phyloP scores from a whole-genome alignment of 306 rosid species.

The Vachellia collinsii region DNA sequence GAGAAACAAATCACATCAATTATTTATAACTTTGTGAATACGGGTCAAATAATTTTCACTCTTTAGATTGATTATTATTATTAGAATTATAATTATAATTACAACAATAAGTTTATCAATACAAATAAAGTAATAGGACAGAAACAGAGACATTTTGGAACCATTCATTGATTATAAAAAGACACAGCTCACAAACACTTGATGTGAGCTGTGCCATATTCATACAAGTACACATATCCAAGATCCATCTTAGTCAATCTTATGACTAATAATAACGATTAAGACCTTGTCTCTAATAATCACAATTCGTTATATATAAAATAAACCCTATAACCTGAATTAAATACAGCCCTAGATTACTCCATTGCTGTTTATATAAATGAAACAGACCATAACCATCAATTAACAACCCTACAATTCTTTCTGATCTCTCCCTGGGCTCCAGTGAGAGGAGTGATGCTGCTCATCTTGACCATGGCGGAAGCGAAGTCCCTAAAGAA shows the following conservation, averaged over 20 bases:
- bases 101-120: no score
- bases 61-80: no score
- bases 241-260: neutral
- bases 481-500: conserved; percentile 64
- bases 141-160: neutral
- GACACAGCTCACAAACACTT: neutral
- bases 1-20: no score
- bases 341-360: neutral
- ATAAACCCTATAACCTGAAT: no score
- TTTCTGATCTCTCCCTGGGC: conserved; percentile 62
- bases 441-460: conserved; percentile 66
- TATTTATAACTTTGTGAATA: no score
- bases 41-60: no score
- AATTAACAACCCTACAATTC: conserved; percentile 65
- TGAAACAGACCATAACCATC: no score
- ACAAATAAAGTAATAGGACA: no score
- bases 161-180: neutral
- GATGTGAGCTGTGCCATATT: neutral
- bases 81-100: no score
- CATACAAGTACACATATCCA: neutral
- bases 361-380: neutral
- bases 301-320: no score
- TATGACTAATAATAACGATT: neutral
- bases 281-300: neutral
- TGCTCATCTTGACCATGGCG: conserved; percentile 75